These are phyloP conservation scores for Erysimum cheiranthoides DNA, from an alignment of 345 rosid species.

Conservation along the genomic window DNA sequence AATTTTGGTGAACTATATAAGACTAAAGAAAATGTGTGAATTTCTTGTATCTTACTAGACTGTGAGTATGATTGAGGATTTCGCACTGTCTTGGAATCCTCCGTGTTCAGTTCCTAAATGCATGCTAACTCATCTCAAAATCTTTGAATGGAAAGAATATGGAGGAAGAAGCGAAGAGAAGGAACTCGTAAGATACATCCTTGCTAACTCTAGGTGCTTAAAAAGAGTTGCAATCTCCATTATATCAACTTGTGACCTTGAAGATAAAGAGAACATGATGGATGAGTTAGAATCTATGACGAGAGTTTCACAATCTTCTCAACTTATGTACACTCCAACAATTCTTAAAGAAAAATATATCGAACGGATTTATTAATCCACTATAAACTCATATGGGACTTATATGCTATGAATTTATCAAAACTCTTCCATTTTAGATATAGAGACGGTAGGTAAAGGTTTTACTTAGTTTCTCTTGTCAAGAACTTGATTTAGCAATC, in stretches of 20 bases:
- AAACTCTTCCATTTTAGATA: too few species aligned
- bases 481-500: too few species aligned
- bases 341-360: neutral
- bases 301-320: neutral
- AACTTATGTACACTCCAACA: neutral
- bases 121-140: neutral
- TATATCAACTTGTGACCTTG: neutral
- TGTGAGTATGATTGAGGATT: neutral
- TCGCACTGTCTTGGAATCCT: neutral
- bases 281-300: neutral
- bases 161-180: neutral
- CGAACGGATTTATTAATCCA: too few species aligned
- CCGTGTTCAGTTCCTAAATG: neutral
- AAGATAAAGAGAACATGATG: constrained; percentile 14
- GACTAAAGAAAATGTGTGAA: neutral
- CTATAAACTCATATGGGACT: too few species aligned
- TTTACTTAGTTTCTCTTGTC: too few species aligned
- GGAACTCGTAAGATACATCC: neutral
- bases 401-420: too few species aligned
- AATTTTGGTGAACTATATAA: neutral
- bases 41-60: neutral
- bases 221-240: neutral
- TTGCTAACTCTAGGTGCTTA: constrained; percentile 5
- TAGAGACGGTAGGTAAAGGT: too few species aligned
- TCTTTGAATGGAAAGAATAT: constrained; percentile 6